Conservation (phyloP, 805 yeast species). For the Maudiozyma barnettii region DNA sequence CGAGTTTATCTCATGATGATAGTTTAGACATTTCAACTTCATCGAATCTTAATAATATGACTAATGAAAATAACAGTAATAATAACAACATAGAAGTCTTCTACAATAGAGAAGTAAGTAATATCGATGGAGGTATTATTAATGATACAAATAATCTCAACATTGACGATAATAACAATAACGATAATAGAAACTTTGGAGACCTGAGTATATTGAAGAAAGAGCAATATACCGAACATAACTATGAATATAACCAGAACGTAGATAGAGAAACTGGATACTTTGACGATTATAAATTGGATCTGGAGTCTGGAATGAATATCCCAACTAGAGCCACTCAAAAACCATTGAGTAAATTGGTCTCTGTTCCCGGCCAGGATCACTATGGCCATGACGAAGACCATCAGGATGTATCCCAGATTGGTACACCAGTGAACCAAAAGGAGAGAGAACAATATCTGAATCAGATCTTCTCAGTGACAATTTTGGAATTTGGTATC, state of each 20-base stretch:
- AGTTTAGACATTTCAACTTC: not conserved
- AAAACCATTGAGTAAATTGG: not conserved
- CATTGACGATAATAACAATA: not conserved
- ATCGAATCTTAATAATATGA: not conserved
- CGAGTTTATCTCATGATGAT: not conserved
- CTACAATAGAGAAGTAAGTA: not conserved
- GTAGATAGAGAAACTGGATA: not conserved
- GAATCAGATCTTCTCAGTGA: conserved; percentile 45
- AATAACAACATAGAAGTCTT: not conserved
- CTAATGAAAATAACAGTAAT: too few relatives aligned
- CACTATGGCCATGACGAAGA: conserved; percentile 7
- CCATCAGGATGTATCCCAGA: conserved; percentile 9
- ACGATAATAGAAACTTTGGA: not conserved
- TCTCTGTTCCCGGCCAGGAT: conserved; percentile 9
- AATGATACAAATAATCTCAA: not conserved
- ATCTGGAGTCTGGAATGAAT: not conserved
- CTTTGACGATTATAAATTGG: not conserved
- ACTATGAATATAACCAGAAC: not conserved
- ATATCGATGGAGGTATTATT: not conserved
- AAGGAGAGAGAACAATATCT: conserved; percentile 37
- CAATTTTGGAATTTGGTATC: conserved; percentile 68
- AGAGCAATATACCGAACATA: not conserved
- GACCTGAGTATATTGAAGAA: not conserved
- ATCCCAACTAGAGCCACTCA: not conserved
- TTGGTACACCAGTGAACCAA: conserved; percentile 8